Conservation (phyloP, 352 stramenopile species). For the Aphanomyces cochlioides region DNA sequence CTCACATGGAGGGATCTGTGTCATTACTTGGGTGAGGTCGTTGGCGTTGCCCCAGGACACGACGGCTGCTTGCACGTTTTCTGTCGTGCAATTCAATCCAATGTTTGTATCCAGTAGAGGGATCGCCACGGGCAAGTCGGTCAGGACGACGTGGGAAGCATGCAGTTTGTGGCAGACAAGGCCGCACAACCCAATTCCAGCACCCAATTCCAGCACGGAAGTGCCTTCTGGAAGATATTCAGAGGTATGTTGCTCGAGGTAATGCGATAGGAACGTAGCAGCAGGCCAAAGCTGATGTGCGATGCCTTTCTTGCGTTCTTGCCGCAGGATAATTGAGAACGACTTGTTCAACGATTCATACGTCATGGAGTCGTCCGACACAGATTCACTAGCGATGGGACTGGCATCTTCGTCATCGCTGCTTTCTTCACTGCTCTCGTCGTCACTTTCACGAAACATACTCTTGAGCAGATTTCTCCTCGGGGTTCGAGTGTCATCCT, state of each 20-base stretch:
- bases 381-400: background rate
- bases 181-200: slow-evolving; percentile 23
- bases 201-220: slow-evolving; percentile 24
- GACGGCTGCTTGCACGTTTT: background rate
- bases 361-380: background rate
- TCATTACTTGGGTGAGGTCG: background rate
- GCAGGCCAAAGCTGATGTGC: slow-evolving; percentile 29
- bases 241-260: slow-evolving; percentile 14
- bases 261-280: slow-evolving; percentile 26
- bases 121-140: slow-evolving; percentile 22
- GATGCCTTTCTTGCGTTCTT: slow-evolving; percentile 24
- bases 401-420: background rate
- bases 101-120: slow-evolving; percentile 20
- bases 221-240: background rate
- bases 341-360: background rate
- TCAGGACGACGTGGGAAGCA: slow-evolving; percentile 18
- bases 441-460: slow-evolving; percentile 18
- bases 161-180: slow-evolving; percentile 24
- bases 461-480: background rate
- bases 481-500: too few species aligned
- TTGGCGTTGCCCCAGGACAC: slow-evolving; percentile 21
- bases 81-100: background rate
- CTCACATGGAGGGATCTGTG: background rate
- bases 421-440: slow-evolving; percentile 1
- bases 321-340: slow-evolving; percentile 12